These are phyloP conservation scores for Penicillium sp. DNA, from an alignment of 2,329 filamentous ascomycete genomes.

Conservation along the genomic window DNA sequence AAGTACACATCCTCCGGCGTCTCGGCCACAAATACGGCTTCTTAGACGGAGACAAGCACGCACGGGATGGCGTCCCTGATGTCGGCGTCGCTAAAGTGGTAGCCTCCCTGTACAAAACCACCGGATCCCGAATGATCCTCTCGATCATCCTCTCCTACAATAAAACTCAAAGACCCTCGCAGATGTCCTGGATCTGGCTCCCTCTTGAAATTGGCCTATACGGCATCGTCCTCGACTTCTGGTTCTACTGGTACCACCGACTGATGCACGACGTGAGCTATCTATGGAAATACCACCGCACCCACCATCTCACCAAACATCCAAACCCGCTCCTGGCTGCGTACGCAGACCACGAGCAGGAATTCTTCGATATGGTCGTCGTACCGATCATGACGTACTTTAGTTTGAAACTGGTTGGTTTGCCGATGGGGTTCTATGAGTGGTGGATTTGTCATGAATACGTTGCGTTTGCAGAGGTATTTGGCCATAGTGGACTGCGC, in stretches of 20 bases:
- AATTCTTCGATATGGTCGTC: slow-evolving; percentile 46
- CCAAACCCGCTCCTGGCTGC: slow-evolving; percentile 45
- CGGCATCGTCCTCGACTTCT: slow-evolving; percentile 28
- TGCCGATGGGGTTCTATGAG: slow-evolving; percentile 51
- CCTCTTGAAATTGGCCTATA: slow-evolving; percentile 35
- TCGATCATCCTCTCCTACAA: slow-evolving; percentile 35
- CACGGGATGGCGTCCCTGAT: slow-evolving; percentile 45
- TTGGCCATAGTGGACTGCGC: slow-evolving; percentile 28
- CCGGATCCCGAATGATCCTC: slow-evolving; percentile 36
- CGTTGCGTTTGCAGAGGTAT: slow-evolving; percentile 39
- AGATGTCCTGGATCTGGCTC: slow-evolving; percentile 37
- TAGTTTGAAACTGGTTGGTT: slow-evolving; percentile 37
- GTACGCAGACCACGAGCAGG: slow-evolving; percentile 47
- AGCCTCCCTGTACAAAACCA: slow-evolving; percentile 36
- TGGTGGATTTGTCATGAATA: slow-evolving; percentile 51
- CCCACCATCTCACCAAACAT: slow-evolving; percentile 50
- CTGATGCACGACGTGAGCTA: slow-evolving; percentile 44
- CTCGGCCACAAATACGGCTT: slow-evolving; percentile 25
- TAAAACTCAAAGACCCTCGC: slow-evolving; percentile 22
- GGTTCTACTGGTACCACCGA: slow-evolving; percentile 33
- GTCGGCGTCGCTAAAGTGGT: slow-evolving; percentile 38
- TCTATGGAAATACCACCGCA: slow-evolving; percentile 48
- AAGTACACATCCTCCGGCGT: slow-evolving; percentile 25
- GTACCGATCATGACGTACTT: slow-evolving; percentile 44
- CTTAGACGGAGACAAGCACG: slow-evolving; percentile 26